Conservation (phyloP, 2,329 filamentous ascomycete species). For the Aphanocladium album region DNA sequence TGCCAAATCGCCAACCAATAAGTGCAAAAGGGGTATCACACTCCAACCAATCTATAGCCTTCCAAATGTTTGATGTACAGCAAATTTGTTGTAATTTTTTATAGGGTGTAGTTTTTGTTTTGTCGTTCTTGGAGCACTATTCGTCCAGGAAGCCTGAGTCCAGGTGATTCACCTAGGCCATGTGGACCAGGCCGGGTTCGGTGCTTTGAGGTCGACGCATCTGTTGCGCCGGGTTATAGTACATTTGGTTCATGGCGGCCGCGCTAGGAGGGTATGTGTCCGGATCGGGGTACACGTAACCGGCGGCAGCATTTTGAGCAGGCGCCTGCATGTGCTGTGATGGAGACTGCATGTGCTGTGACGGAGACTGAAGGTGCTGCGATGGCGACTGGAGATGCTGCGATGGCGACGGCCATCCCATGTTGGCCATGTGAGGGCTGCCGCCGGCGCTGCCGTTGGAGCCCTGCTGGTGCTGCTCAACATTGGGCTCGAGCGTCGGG, state of each 20-base stretch:
- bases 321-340: constrained; percentile 59
- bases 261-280: constrained; percentile 62
- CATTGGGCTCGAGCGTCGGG: constrained; percentile 77
- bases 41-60: constrained; percentile 12
- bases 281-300: constrained; percentile 78
- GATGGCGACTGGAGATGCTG: constrained; percentile 53
- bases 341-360: constrained; percentile 41
- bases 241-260: constrained; percentile 60
- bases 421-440: constrained; percentile 77
- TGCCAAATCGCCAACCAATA: neutral
- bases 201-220: constrained; percentile 71
- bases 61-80: constrained; percentile 6
- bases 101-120: neutral
- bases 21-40: constrained; percentile 11
- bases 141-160: constrained; percentile 2
- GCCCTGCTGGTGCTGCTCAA: constrained; percentile 69
- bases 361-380: constrained; percentile 59
- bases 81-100: neutral
- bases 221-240: constrained; percentile 60
- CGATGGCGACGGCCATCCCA: constrained; percentile 63
- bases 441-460: constrained; percentile 65
- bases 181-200: constrained; percentile 51
- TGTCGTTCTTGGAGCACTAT: neutral
- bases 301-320: constrained; percentile 56
- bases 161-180: constrained; percentile 29